Evolutionary conservation across 805 yeast genomes (phyloP).

Genomic region (Hanseniaspora clermontiae): DNA sequence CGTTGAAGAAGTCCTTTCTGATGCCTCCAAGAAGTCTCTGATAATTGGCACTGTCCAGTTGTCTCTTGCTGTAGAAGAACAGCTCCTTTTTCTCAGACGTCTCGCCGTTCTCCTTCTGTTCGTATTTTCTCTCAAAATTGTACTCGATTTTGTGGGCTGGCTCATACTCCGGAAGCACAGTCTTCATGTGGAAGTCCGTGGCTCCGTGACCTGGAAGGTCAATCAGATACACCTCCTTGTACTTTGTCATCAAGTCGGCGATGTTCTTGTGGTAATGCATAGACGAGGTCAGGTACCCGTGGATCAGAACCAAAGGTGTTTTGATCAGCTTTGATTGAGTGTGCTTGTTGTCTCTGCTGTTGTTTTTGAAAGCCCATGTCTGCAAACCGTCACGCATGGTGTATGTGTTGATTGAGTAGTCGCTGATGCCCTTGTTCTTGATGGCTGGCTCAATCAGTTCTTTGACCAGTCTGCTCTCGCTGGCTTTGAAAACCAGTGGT

Average conservation of each 20-base stretch:
- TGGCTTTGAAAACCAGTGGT: background rate
- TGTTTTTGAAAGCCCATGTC: constrained; percentile 11
- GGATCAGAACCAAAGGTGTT: constrained; percentile 46
- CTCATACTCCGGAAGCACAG: background rate
- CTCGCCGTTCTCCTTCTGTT: constrained; percentile 18
- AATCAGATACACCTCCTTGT: constrained; percentile 52
- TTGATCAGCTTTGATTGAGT: background rate
- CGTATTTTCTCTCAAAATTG: constrained; percentile 14
- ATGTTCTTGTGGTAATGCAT: constrained; percentile 70
- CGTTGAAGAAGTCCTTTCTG: constrained; percentile 30
- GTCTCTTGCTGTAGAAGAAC: constrained; percentile 36
- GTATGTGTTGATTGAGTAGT: constrained; percentile 6
- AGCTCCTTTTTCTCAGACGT: constrained; percentile 16
- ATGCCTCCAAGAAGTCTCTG: background rate
- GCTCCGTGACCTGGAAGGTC: constrained; percentile 65
- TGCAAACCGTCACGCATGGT: constrained; percentile 7
- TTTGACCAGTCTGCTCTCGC: background rate
- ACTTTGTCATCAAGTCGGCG: constrained; percentile 33
- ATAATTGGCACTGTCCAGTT: constrained; percentile 17
- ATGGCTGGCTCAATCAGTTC: constrained; percentile 4
- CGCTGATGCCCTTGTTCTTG: background rate
- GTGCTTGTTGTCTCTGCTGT: background rate
- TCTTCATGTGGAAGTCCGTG: constrained; percentile 26
- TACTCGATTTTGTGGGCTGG: constrained; percentile 13
- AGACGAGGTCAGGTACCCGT: constrained; percentile 88